Evolutionary conservation across 441 rosid species (phyloP), one percentile per base, ranked within the genome.

Genomic region (Omphalea diandra): DNA sequence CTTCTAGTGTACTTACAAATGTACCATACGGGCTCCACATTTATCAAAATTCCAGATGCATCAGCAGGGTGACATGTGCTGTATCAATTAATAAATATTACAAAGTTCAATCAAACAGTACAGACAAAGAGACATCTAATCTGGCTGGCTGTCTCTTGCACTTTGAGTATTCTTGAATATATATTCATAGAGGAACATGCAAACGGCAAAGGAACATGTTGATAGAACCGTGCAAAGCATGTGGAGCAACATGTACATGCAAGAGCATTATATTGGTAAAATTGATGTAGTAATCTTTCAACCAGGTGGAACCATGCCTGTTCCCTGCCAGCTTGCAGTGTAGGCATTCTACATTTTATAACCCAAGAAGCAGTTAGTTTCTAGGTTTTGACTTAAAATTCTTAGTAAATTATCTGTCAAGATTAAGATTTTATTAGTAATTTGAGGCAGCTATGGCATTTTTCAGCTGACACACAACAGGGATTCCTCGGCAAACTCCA

Each of bases 11-110:
- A 83, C 97, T 90, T 77, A 94, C 97, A 94, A 76, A 84, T 94
- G 98, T 67, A 94, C 79, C 98, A 91, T 91, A 46, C 72, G 84
- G 67, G 87, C 86, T 77, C 85, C 82, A 7, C 40, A 31, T 33
- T 83, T 78, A 72, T 88, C 86, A 75, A 94, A 91, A 75, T 94
- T 94, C 54, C 85, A 81, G 72, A 91, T 88, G 76, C 90, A 91
- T 97, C 96, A 94, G 70, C 97, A 95, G 32, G 97, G 98, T 2
- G 90, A 87, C 92, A 88, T 75, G 74, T 74, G 69, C 97, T 94
- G 85, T 58, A 79, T 53, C 65, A 76, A 75, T 66, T 1, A 77
- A 58, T 64, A 18, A 50, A 73, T 69, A 65, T 49, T 11, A 57
- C 29, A 54, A 63, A 41, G 12, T 43, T 64, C 38, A 43, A 12